Evolutionary conservation across 306 rosid species (phyloP).

Genomic region (Arachis stenosperma): DNA sequence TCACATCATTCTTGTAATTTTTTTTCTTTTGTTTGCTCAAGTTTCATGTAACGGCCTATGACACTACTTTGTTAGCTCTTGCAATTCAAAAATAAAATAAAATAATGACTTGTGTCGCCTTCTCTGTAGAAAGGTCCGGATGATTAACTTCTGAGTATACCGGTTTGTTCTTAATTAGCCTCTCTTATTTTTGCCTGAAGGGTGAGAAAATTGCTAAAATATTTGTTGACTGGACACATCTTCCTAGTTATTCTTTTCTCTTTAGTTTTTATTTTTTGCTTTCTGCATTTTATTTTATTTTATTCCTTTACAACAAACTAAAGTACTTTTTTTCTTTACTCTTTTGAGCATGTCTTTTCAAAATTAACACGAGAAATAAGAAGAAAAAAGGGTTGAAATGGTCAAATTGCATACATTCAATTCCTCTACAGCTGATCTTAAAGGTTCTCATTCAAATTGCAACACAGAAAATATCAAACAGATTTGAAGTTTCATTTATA

Average conservation of each 20-base stretch:
- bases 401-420: background rate
- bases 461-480: slow-evolving; percentile 10
- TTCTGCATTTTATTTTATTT: background rate
- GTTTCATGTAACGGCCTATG: background rate
- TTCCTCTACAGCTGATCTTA: background rate
- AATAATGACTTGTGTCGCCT: too few species aligned
- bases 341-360: background rate
- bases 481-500: background rate
- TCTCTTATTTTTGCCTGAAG: slow-evolving; percentile 9
- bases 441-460: too few species aligned
- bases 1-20: background rate
- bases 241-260: slow-evolving; percentile 27
- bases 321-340: background rate
- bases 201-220: background rate
- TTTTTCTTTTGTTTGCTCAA: background rate
- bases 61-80: background rate
- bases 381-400: background rate
- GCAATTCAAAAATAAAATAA: too few species aligned
- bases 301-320: slow-evolving; percentile 4
- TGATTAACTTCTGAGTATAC: background rate
- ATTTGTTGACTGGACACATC: slow-evolving; percentile 19
- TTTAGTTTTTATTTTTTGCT: slow-evolving; percentile 28
- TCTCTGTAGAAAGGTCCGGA: too few species aligned
- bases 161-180: slow-evolving; percentile 1
- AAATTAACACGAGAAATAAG: background rate